Evolutionary conservation across 2,329 filamentous ascomycete species (phyloP).

Genomic region (Gremmenia infestans): DNA sequence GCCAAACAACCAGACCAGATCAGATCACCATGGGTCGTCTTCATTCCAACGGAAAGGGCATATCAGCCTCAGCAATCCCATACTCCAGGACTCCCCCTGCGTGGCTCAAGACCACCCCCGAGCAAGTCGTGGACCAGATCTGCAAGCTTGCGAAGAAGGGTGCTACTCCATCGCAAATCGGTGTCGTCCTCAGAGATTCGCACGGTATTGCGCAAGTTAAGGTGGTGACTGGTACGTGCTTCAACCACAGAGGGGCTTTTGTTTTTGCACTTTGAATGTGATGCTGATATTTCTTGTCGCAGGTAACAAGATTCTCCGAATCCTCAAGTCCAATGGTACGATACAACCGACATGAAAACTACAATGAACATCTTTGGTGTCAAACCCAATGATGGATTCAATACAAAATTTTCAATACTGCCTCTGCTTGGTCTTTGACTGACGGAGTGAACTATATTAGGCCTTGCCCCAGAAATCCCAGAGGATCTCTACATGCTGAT

Average conservation of each 20-base stretch:
- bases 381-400: slow-evolving; percentile 19
- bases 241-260: background rate
- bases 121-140: slow-evolving; percentile 98
- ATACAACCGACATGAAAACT: slow-evolving; percentile 31
- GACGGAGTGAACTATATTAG: slow-evolving; percentile 77
- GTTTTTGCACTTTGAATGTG: slow-evolving; percentile 6
- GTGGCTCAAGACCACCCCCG: slow-evolving; percentile 98
- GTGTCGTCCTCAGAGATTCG: slow-evolving; percentile 96
- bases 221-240: slow-evolving; percentile 80
- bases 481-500: slow-evolving; percentile 99
- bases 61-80: slow-evolving; percentile 89
- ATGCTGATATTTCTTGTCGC: slow-evolving; percentile 37
- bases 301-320: slow-evolving; percentile 99
- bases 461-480: slow-evolving; percentile 96
- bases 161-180: slow-evolving; percentile 96
- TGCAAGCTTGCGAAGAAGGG: slow-evolving; percentile 99
- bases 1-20: slow-evolving; percentile 12
- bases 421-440: slow-evolving; percentile 89
- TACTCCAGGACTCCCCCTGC: slow-evolving; percentile 90
- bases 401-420: slow-evolving; percentile 37
- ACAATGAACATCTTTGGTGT: slow-evolving; percentile 31
- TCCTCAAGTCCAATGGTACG: slow-evolving; percentile 97
- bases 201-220: slow-evolving; percentile 98
- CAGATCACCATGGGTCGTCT: slow-evolving; percentile 78
- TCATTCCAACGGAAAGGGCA: slow-evolving; percentile 99